Conservation (phyloP, 1,139 yeast genomes). For the Sugiyamaella sp. region DNA sequence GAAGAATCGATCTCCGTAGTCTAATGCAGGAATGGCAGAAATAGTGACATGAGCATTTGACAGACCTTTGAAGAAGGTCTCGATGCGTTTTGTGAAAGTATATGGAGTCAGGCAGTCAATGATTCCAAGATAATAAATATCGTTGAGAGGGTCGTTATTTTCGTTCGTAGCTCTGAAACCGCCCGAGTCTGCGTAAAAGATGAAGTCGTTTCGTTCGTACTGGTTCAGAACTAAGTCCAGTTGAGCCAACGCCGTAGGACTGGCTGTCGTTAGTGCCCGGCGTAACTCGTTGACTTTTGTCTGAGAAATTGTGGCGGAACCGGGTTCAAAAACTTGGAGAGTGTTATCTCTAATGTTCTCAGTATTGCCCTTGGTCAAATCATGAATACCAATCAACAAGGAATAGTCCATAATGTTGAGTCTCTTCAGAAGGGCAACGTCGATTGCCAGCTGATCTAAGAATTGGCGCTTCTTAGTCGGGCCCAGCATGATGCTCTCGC, state of each 20-base stretch:
- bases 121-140: constrained; percentile 87
- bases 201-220: constrained; percentile 43
- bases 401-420: constrained; percentile 96
- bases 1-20: constrained; percentile 86
- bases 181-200: constrained; percentile 81
- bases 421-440: constrained; percentile 69
- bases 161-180: constrained; percentile 80
- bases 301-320: constrained; percentile 32
- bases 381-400: constrained; percentile 83
- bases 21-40: constrained; percentile 87
- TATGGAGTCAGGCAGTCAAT: constrained; percentile 93
- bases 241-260: constrained; percentile 43
- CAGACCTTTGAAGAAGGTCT: constrained; percentile 82
- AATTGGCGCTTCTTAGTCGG: constrained; percentile 64
- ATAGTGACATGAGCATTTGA: constrained; percentile 69
- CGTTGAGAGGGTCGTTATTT: constrained; percentile 61
- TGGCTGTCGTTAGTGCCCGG: constrained; percentile 43
- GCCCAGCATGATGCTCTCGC: constrained; percentile 69
- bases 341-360: constrained; percentile 46
- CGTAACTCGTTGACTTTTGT: constrained; percentile 43
- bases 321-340: constrained; percentile 45
- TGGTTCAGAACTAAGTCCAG: constrained; percentile 40
- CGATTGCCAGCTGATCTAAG: constrained; percentile 69
- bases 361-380: constrained; percentile 60
- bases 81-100: constrained; percentile 72